Conservation (phyloP, 2,329 filamentous ascomycete species). For the Cercospora citrullina region DNA sequence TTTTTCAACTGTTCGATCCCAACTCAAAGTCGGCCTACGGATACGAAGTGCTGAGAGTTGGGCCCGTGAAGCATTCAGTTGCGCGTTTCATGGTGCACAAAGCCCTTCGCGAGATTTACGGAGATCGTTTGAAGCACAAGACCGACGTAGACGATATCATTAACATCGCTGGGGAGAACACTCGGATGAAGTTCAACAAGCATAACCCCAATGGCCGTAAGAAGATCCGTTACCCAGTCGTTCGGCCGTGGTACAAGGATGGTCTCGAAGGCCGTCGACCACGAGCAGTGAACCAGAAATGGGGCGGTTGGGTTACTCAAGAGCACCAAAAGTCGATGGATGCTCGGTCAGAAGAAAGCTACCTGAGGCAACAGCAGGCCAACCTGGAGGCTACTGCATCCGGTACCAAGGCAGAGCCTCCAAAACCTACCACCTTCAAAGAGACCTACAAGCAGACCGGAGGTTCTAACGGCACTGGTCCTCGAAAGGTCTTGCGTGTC, state of each 20-base stretch:
- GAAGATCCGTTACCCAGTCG: background rate
- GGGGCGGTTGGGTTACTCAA: background rate
- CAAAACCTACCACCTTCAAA: background rate
- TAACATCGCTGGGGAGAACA: slow-evolving; percentile 6
- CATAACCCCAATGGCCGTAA: background rate
- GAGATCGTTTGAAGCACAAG: background rate
- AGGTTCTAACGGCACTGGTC: background rate
- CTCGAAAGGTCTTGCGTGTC: background rate
- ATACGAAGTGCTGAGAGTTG: background rate
- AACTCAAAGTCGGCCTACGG: background rate
- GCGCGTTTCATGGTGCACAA: slow-evolving; percentile 6
- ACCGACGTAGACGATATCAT: slow-evolving; percentile 9
- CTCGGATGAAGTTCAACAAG: background rate
- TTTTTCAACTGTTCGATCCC: slow-evolving; percentile 5
- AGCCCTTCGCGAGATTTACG: slow-evolving; percentile 9
- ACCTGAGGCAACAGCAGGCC: slow-evolving; percentile 1
- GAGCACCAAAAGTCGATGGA: slow-evolving; percentile 3
- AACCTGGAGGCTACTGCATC: background rate
- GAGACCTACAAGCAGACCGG: slow-evolving; percentile 14
- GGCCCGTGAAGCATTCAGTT: slow-evolving; percentile 1
- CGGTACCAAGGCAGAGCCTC: background rate
- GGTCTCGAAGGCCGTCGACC: background rate
- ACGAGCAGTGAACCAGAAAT: background rate
- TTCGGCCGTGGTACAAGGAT: slow-evolving; percentile 10
- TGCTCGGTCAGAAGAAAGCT: slow-evolving; percentile 5